These are phyloP conservation scores for Candida lessepsii DNA, from an alignment of 805 yeast species.

Conservation along the genomic window DNA sequence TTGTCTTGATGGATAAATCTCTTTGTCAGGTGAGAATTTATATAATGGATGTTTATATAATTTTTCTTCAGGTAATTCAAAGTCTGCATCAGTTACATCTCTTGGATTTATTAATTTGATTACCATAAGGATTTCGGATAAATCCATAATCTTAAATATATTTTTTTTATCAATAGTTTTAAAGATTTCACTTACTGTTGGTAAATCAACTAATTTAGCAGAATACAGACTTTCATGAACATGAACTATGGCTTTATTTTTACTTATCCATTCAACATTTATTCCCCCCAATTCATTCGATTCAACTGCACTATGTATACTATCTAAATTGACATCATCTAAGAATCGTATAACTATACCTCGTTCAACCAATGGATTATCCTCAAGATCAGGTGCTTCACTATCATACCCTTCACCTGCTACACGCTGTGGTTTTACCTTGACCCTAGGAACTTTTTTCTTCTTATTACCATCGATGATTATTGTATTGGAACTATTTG, in stretches of 20 bases:
- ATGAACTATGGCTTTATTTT: conserved; percentile 71
- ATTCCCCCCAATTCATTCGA: conserved; percentile 72
- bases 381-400: conserved; percentile 94
- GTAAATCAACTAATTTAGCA: conserved; percentile 84
- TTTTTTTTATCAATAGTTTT: conserved; percentile 89
- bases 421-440: conserved; percentile 60
- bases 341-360: conserved; percentile 76
- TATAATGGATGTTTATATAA: conserved; percentile 41
- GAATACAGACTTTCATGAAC: conserved; percentile 71
- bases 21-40: conserved; percentile 29
- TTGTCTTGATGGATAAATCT: conserved; percentile 45
- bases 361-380: conserved; percentile 88
- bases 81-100: conserved; percentile 46
- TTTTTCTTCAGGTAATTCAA: conserved; percentile 39
- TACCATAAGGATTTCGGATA: conserved; percentile 81
- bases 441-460: conserved; percentile 41
- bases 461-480: conserved; percentile 1
- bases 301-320: conserved; percentile 72
- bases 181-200: conserved; percentile 81
- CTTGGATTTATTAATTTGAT: conserved; percentile 48
- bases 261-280: conserved; percentile 78
- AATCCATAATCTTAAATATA: conserved; percentile 80
- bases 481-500: neutral
- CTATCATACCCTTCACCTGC: conserved; percentile 97
- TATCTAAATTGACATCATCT: conserved; percentile 68